Conservation (phyloP, 2,329 filamentous ascomycete genomes). For the Ophiostoma novo-ulmi region DNA sequence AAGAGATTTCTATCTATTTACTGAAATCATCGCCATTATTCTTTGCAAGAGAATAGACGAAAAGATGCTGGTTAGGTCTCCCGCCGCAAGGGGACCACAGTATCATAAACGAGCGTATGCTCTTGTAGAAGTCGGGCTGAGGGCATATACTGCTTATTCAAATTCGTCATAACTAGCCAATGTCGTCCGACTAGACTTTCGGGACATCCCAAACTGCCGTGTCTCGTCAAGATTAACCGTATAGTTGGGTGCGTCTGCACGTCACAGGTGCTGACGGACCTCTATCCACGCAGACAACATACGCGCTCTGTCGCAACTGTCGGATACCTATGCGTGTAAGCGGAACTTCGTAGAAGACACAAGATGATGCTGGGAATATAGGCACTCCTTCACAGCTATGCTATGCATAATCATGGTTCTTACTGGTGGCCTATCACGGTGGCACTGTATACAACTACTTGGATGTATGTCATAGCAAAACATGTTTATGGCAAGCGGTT, state of each 20-base stretch:
- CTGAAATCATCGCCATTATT: neutral
- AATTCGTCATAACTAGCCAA: neutral
- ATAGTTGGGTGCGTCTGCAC: neutral
- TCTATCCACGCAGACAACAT: neutral
- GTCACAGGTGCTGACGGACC: neutral
- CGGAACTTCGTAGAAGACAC: too few relatives aligned
- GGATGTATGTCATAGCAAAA: too few relatives aligned
- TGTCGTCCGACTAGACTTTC: neutral
- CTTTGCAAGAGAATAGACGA: conserved; percentile 10
- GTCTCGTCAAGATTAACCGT: neutral
- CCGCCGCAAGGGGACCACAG: conserved; percentile 26
- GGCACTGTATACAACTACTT: too few relatives aligned
- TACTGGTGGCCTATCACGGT: too few relatives aligned
- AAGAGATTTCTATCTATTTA: neutral
- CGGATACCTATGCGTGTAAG: too few relatives aligned
- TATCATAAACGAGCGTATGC: conserved; percentile 6
- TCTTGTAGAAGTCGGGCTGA: neutral
- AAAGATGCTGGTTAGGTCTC: conserved; percentile 6
- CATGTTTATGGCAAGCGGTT: too few relatives aligned
- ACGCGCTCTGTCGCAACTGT: too few relatives aligned
- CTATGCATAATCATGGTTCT: too few relatives aligned
- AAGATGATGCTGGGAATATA: too few relatives aligned
- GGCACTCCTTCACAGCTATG: too few relatives aligned
- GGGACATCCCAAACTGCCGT: neutral
- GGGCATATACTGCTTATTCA: neutral